phyloP scores from a whole-genome alignment of 2,329 filamentous ascomycete species.

The Pseudopyricularia cyperi region DNA sequence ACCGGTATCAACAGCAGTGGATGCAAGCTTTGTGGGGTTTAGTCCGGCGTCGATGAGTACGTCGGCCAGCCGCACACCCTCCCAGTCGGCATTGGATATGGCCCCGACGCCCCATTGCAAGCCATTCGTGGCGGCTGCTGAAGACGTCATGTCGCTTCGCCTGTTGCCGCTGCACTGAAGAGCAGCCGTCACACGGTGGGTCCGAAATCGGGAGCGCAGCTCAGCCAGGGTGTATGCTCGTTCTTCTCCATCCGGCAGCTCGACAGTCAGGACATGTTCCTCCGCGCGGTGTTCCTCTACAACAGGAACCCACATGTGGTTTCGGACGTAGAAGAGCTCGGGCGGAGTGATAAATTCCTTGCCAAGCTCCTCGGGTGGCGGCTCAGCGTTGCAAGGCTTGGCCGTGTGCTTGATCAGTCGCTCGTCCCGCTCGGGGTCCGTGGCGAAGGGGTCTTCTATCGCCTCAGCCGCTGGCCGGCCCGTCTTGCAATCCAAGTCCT shows the following conservation, averaged over 20 bases:
- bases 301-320: slow-evolving; percentile 51
- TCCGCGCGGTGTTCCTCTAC: slow-evolving; percentile 22
- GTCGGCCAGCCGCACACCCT: slow-evolving; percentile 40
- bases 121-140: slow-evolving; percentile 35
- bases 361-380: slow-evolving; percentile 33
- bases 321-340: slow-evolving; percentile 44
- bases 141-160: slow-evolving; percentile 43
- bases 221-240: slow-evolving; percentile 40
- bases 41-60: slow-evolving; percentile 44
- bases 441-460: slow-evolving; percentile 47
- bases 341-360: slow-evolving; percentile 40
- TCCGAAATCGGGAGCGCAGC: slow-evolving; percentile 35
- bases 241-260: slow-evolving; percentile 43
- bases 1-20: background rate
- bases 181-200: slow-evolving; percentile 37
- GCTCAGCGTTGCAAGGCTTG: slow-evolving; percentile 50
- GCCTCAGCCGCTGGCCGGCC: slow-evolving; percentile 37
- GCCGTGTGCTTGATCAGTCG: slow-evolving; percentile 36
- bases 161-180: slow-evolving; percentile 51
- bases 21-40: slow-evolving; percentile 8
- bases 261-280: slow-evolving; percentile 35
- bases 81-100: slow-evolving; percentile 47
- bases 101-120: slow-evolving; percentile 47
- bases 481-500: slow-evolving; percentile 37
- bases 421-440: slow-evolving; percentile 38